Conservation (phyloP, 352 stramenopile species). For the Globisporangium orthogonon region DNA sequence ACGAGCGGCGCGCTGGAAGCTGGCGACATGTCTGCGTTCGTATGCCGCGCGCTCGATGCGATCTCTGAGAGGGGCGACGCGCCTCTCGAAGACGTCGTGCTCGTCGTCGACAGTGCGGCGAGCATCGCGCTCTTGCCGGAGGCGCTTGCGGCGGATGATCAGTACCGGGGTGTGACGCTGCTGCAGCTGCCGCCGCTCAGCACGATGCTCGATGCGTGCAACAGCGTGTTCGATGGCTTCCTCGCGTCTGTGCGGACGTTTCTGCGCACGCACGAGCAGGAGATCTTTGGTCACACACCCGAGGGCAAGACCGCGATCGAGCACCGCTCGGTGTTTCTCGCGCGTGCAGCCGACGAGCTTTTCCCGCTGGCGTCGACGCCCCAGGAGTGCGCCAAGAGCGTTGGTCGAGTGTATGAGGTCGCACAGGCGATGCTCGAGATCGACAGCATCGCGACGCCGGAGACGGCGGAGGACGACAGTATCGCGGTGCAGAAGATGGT, state of each 20-base stretch:
- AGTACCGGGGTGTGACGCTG: slow-evolving; percentile 6
- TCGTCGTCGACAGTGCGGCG: slow-evolving; percentile 10
- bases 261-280: slow-evolving; percentile 5
- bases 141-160: not conserved
- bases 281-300: not conserved
- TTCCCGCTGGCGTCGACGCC: slow-evolving; percentile 4
- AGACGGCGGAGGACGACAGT: too few relatives aligned
- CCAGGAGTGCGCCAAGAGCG: slow-evolving; percentile 9
- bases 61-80: not conserved
- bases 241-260: slow-evolving; percentile 7
- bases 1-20: slow-evolving; percentile 2
- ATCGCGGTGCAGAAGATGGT: too few relatives aligned
- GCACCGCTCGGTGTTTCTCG: slow-evolving; percentile 14
- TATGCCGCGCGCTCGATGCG: slow-evolving; percentile 7
- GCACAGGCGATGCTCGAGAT: slow-evolving; percentile 4
- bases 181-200: slow-evolving; percentile 4
- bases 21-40: slow-evolving; percentile 7
- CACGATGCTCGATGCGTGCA: slow-evolving; percentile 9
- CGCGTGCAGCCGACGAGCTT: slow-evolving; percentile 7
- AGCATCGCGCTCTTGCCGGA: slow-evolving; percentile 3
- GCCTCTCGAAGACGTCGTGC: slow-evolving; percentile 3
- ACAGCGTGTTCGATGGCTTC: slow-evolving; percentile 10
- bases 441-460: not conserved
- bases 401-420: not conserved
- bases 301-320: slow-evolving; percentile 12